These are phyloP conservation scores for Amoeboradix gromovi DNA, from an alignment of 371 early-diverging fungal genomes.

Conservation along the genomic window DNA sequence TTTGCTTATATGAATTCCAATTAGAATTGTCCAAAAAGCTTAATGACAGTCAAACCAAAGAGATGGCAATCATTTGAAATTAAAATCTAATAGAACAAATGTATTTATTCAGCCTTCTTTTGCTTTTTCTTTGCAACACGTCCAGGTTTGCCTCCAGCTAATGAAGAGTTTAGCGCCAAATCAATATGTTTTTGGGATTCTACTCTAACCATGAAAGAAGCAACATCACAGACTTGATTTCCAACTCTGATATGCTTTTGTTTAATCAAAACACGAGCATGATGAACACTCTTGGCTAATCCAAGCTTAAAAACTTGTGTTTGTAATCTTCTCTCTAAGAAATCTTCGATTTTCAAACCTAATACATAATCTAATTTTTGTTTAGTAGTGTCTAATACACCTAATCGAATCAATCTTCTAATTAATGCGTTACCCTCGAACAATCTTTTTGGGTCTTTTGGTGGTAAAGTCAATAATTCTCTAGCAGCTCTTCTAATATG, in stretches of 20 bases:
- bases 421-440: conserved; percentile 97
- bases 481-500: conserved; percentile 98
- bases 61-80: no score
- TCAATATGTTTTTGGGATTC: conserved; percentile 93
- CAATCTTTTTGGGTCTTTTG: conserved; percentile 89
- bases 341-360: conserved; percentile 88
- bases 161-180: conserved; percentile 82
- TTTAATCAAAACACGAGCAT: conserved; percentile 95
- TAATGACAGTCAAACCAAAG: no score
- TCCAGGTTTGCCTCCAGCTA: neutral
- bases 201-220: conserved; percentile 73
- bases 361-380: conserved; percentile 96
- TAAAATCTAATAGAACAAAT: no score
- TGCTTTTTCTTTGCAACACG: neutral
- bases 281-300: conserved; percentile 96
- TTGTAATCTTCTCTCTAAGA: conserved; percentile 98
- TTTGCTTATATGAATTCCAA: no score
- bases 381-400: conserved; percentile 86
- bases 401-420: conserved; percentile 86
- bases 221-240: conserved; percentile 78
- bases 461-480: conserved; percentile 90
- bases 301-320: conserved; percentile 96
- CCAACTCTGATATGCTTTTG: conserved; percentile 94
- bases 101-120: neutral
- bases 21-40: no score